Base-by-base conservation (phyloP, 164 flowering plant genomes). In the Chimonanthus praecox region DNA sequence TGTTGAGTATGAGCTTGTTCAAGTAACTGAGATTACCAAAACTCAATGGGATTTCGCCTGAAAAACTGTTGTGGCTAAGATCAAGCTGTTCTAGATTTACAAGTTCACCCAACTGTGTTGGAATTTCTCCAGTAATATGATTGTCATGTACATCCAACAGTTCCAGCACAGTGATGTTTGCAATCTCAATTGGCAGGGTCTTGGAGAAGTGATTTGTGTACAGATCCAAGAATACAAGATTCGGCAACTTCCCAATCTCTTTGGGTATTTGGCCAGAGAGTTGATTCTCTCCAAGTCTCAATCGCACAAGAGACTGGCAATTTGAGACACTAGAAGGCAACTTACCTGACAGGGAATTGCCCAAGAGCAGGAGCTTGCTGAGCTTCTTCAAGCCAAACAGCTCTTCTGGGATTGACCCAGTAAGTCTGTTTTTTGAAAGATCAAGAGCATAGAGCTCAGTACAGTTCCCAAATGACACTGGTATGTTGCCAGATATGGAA, bases 81-180 rank as follows among this genome's bases (percentile, higher is more conserved):
- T 96, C 99, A 77, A 96, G 94, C 84, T 87, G 93, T 88, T 96
- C 97, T 58, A 96, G 82, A 75, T 90, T 92, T 62, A 88, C 87
- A 58, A 94, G 86, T 70, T 82, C 84, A 3, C 97, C 97, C 8
- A 96, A 76, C 83, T 84, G 83, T 45, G 82, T 8, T 1, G 98
- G 99, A 10, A 96, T 88, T 33, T 86, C 89, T 21, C 99, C 98
- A 9, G 87, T 90, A 5, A 96, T 66, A 70, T 89, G 80, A 75
- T 96, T 96, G 65, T 89, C 89, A 73, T 91, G 94, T 61, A 96
- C 88, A 82, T 94, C 97, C 76, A 96, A 81, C 4, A 94, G 78
- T 86, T 96, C 94, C 74, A 96, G 85, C 76, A 90, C 95, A 1
- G 97, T 83, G 65, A 88, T 84, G 74, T 91, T 92, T 49, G 91